phyloP scores from a whole-genome alignment of 148 eudicot species.

The Fagopyrum esculentum region DNA sequence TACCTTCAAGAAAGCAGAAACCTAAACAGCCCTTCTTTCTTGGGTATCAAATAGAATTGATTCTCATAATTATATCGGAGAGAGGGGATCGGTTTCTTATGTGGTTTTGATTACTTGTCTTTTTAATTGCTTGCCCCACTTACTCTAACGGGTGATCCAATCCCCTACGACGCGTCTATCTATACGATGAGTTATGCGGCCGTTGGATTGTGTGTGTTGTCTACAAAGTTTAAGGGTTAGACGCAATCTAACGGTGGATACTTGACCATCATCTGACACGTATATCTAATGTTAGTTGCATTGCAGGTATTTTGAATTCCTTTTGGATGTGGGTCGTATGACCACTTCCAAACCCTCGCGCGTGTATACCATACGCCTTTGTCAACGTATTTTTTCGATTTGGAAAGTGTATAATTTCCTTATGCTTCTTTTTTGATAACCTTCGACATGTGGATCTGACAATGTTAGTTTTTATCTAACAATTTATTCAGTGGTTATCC shows the following conservation, averaged over 20 bases:
- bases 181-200: not conserved
- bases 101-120: constrained; percentile 9
- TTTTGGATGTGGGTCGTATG: not conserved
- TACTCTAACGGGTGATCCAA: not conserved
- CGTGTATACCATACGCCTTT: not conserved
- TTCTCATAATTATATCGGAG: constrained; percentile 8
- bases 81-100: constrained; percentile 12
- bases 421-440: not conserved
- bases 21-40: not conserved
- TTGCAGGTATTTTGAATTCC: not conserved
- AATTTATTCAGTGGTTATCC: too few species aligned
- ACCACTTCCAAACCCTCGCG: not conserved
- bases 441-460: not conserved
- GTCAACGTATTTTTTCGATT: not conserved
- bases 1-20: not conserved
- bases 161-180: constrained; percentile 1
- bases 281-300: constrained; percentile 5
- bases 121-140: constrained; percentile 1
- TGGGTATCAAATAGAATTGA: constrained; percentile 7
- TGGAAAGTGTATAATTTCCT: too few species aligned
- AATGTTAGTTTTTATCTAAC: not conserved
- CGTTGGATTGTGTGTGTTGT: not conserved
- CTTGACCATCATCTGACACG: not conserved
- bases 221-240: not conserved
- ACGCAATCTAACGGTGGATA: not conserved